phyloP scores from a whole-genome alignment of 2,329 filamentous ascomycete genomes.

The Alternaria consortialis region DNA sequence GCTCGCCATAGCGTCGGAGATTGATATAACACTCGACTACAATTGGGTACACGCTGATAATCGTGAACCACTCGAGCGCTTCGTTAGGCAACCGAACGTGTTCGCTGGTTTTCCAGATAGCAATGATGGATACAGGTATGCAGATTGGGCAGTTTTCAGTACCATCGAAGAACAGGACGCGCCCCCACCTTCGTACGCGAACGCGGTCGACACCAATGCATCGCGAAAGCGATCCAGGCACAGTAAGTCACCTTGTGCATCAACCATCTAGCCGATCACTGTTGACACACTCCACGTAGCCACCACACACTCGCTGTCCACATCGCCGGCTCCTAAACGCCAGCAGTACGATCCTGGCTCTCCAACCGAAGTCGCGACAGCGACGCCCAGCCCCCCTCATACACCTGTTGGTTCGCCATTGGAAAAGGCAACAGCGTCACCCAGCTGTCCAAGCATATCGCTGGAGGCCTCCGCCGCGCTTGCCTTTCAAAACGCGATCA shows the following conservation, averaged over 20 bases:
- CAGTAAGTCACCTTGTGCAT: slow-evolving; percentile 8
- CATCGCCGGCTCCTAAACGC: slow-evolving; percentile 24
- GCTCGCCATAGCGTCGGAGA: slow-evolving; percentile 22
- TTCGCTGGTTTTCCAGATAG: slow-evolving; percentile 19
- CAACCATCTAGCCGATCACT: neutral
- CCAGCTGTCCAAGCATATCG: neutral
- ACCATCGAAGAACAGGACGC: slow-evolving; percentile 9
- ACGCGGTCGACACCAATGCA: neutral
- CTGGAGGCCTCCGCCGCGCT: neutral
- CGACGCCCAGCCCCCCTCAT: neutral
- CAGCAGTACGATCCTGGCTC: slow-evolving; percentile 5
- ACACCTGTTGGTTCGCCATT: neutral
- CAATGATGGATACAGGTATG: slow-evolving; percentile 4
- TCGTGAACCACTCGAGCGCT: slow-evolving; percentile 9
- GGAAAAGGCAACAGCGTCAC: neutral
- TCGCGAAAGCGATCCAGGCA: slow-evolving; percentile 22
- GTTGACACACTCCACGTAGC: slow-evolving; percentile 1
- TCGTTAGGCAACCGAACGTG: slow-evolving; percentile 17
- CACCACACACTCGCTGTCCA: slow-evolving; percentile 10
- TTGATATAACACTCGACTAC: slow-evolving; percentile 26
- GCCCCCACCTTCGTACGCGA: slow-evolving; percentile 21
- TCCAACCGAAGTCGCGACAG: slow-evolving; percentile 12
- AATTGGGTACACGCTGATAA: slow-evolving; percentile 26
- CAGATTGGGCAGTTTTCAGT: slow-evolving; percentile 17
- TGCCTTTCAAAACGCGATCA: slow-evolving; percentile 11